Conservation (phyloP, 495 filamentous ascomycete genomes). For the Penicillium diatomitis region DNA sequence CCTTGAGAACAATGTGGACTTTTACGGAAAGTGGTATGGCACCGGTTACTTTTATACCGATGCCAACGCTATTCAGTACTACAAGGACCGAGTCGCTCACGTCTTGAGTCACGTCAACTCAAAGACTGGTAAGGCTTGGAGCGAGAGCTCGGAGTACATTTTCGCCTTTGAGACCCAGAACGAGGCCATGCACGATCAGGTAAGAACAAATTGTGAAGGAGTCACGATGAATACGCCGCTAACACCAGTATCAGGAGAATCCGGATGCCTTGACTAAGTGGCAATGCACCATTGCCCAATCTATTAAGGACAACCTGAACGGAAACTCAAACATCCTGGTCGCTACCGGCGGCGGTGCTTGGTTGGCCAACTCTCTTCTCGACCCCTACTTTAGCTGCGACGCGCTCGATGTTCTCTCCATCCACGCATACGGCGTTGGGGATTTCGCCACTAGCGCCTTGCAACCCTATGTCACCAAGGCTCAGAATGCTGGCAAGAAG, state of each 20-base stretch:
- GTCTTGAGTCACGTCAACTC: not conserved
- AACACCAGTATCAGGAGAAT: not conserved
- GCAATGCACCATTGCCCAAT: not conserved
- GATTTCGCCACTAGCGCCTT: constrained; percentile 9
- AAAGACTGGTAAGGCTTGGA: not conserved
- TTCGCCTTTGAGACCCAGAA: constrained; percentile 2
- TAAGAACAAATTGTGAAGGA: not conserved
- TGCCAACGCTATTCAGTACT: not conserved
- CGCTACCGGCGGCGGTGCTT: not conserved
- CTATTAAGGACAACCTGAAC: not conserved
- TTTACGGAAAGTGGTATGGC: constrained; percentile 13
- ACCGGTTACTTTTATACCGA: constrained; percentile 10
- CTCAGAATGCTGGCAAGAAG: constrained; percentile 12
- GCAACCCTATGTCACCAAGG: constrained; percentile 9
- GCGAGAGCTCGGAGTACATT: constrained; percentile 1
- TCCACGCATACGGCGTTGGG: not conserved
- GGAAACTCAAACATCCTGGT: not conserved
- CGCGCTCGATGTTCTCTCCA: not conserved
- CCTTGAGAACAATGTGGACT: not conserved
- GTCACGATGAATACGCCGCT: not conserved
- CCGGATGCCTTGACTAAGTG: not conserved
- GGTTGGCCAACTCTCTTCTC: not conserved
- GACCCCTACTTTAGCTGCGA: not conserved
- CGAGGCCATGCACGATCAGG: constrained; percentile 2
- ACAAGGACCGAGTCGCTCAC: not conserved